Evolutionary conservation across 1,284 basidiomycete species (phyloP), one percentile per base, ranked within the genome.

Genomic region (Ustilago xerochloae): DNA sequence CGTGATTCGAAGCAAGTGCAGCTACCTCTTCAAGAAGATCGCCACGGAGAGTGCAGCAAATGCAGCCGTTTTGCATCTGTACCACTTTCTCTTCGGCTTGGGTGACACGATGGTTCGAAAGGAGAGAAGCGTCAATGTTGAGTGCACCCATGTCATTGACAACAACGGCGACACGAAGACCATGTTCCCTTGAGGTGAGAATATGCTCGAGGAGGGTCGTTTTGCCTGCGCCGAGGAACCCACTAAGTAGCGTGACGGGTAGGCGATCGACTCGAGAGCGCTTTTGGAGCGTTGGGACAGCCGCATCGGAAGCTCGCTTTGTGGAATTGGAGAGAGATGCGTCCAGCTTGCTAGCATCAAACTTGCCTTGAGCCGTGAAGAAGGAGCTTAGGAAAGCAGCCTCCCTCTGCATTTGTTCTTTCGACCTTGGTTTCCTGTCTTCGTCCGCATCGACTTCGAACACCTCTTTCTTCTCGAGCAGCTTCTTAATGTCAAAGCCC

Each of bases 11-110:
- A 1, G 86, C 86, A 1, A 87, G 75, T 6, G 74, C 73, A 0
- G 86, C 85, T 13, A 87, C 84, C 62, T 87, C 85, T 59, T 87
- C 87, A n/a, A 87, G 78, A 32, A 87, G 64, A 59, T 87, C 87
- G 6, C 85, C 86, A 33, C 87, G 85, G 2, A 87, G 81, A 0
- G 86, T 87, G 70, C 87, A 87, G 81, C 87, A 87, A 58, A 87
- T 87, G 71, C 87, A 87, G 0, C 86, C 85, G 73, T 81, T 87
- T 71, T 87, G 85, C 84, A 87, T 85, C 77, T 86, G 83, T 0
- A 87, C 85, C 5, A 87, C 78, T 29, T 83, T 82, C 72, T 87
- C 87, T 46, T 85, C 83, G 41, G 81, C 81, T 57, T 86, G 84
- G 6, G 84, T 85, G 30, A 86, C 76, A 43, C 86, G 82, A 69